Percentiles rank a stretch among this genome's conserved stretches.
These are phyloP conservation scores for Aspergillus incahuasiensis DNA, from an alignment of 495 filamentous ascomycete species.

Conservation along the genomic window DNA sequence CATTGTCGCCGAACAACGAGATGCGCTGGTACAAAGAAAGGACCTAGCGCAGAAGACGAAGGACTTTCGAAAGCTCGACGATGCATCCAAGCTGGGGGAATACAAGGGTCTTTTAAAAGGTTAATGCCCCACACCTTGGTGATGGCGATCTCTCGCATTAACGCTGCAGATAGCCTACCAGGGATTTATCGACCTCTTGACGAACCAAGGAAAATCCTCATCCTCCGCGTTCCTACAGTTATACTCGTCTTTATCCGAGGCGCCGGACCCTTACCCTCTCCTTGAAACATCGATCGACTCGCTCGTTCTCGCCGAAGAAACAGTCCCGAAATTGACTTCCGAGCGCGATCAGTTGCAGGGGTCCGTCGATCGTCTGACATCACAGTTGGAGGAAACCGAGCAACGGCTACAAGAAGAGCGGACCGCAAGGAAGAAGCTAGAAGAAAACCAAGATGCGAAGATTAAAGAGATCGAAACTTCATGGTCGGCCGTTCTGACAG, in stretches of 20 bases:
- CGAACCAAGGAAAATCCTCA: constrained; percentile 87
- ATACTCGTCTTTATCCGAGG: constrained; percentile 91
- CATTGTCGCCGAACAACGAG: constrained; percentile 85
- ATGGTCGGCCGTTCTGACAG: constrained; percentile 86
- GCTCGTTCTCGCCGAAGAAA: constrained; percentile 84
- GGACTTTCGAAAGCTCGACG: constrained; percentile 93
- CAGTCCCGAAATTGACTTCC: constrained; percentile 74
- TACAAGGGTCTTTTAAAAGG: constrained; percentile 87
- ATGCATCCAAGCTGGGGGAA: constrained; percentile 79
- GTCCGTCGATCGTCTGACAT: constrained; percentile 73
- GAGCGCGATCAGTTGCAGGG: constrained; percentile 85
- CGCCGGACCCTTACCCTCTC: constrained; percentile 92
- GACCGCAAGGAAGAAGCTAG: constrained; percentile 62
- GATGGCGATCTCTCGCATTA: constrained; percentile 2
- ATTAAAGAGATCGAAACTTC: constrained; percentile 85
- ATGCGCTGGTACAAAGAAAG: constrained; percentile 89
- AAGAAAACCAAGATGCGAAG: constrained; percentile 68
- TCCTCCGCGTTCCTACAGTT: constrained; percentile 87
- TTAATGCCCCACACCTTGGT: constrained; percentile 24
- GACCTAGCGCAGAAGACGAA: constrained; percentile 98
- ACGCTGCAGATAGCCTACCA: constrained; percentile 69
- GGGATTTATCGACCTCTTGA: constrained; percentile 91
- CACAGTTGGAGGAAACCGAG: constrained; percentile 87
- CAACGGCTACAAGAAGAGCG: constrained; percentile 69
- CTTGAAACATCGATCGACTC: constrained; percentile 95